Conservation (phyloP, 2,329 filamentous ascomycete genomes). For the Trichoderma sp. region DNA sequence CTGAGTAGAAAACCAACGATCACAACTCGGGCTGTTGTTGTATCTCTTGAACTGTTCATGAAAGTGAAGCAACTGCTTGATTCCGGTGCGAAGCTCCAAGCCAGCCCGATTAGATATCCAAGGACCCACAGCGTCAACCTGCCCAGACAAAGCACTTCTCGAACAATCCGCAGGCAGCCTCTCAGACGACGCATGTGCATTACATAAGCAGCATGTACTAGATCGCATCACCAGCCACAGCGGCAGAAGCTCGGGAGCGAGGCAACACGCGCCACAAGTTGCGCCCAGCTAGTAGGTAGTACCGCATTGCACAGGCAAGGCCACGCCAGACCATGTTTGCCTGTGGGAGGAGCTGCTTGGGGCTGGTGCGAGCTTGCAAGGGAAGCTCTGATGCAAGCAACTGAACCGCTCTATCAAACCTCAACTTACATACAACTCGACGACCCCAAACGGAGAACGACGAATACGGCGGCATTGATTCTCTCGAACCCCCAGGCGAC, state of each 20-base stretch:
- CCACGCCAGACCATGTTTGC: constrained; percentile 37
- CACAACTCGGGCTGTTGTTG: no score
- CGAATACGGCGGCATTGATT: constrained; percentile 6
- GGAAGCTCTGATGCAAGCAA: not conserved
- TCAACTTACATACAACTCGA: not conserved
- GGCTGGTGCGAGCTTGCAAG: constrained; percentile 17
- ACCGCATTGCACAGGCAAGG: constrained; percentile 11
- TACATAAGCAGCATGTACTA: not conserved
- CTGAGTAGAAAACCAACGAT: no score
- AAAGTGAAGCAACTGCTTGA: no score
- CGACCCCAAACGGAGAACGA: not conserved
- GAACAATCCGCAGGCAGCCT: constrained; percentile 33
- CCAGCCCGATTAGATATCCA: constrained; percentile 16
- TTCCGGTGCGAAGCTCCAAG: not conserved
- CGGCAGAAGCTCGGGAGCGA: constrained; percentile 24
- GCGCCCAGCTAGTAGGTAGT: not conserved
- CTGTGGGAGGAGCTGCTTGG: constrained; percentile 25
- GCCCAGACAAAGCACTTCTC: constrained; percentile 10
- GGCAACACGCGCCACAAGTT: constrained; percentile 12
- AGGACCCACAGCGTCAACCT: not conserved
- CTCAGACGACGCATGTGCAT: constrained; percentile 29
- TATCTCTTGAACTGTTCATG: no score
- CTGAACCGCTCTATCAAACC: not conserved
- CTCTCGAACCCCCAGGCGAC: not conserved
- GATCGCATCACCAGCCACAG: constrained; percentile 13